These are phyloP conservation scores for Mucor sp. DNA, from an alignment of 371 early-diverging fungal genomes.

Conservation along the genomic window DNA sequence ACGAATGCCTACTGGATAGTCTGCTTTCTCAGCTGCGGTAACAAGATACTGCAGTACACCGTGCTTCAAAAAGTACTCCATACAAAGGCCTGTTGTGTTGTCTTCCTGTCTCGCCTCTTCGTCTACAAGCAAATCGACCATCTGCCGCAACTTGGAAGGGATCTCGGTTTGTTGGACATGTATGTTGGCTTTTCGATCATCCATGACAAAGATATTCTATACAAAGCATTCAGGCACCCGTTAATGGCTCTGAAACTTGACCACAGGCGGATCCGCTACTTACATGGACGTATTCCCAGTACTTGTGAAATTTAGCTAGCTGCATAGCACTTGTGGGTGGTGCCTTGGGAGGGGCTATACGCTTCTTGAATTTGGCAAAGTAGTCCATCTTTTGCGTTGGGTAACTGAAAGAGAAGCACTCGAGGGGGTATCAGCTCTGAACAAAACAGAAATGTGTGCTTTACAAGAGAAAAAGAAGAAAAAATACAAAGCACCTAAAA, in stretches of 20 bases:
- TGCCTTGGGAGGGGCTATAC: constrained; percentile 64
- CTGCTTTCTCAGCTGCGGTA: constrained; percentile 71
- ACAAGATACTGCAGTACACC: constrained; percentile 81
- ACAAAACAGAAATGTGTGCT: no score
- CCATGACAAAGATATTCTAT: constrained; percentile 63
- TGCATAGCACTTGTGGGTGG: constrained; percentile 69
- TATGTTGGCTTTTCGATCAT: constrained; percentile 55
- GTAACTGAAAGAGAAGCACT: no score
- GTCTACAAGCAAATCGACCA: constrained; percentile 90
- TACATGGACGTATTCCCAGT: constrained; percentile 76
- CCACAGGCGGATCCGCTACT: constrained; percentile 7
- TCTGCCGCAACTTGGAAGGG: constrained; percentile 71
- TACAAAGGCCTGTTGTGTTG: constrained; percentile 82
- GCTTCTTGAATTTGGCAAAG: constrained; percentile 68
- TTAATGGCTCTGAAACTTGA: neutral
- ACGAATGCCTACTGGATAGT: constrained; percentile 86
- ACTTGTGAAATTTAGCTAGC: constrained; percentile 73
- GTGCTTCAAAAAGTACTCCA: constrained; percentile 90
- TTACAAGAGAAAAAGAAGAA: no score
- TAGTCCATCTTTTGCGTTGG: constrained; percentile 53
- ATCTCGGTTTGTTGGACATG: constrained; percentile 82
- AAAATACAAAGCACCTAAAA: no score
- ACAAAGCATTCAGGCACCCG: neutral
- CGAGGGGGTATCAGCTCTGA: no score
- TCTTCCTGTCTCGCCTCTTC: constrained; percentile 82